Evolutionary conservation across 495 filamentous ascomycete genomes (phyloP).

Genomic region (Neurospora sp.): DNA sequence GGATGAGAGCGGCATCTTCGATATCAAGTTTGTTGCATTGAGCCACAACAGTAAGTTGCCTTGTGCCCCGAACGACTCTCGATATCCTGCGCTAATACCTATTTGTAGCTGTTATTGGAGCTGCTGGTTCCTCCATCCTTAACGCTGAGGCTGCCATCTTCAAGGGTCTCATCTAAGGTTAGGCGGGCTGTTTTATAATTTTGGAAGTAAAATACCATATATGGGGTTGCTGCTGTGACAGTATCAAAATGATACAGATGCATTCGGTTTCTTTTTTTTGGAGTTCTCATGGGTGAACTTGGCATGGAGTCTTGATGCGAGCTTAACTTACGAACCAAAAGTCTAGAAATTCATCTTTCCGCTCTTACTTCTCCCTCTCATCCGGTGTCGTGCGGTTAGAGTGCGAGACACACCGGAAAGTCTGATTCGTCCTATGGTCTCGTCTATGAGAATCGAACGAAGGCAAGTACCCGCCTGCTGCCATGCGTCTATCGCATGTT

Average conservation of each 20-base stretch:
- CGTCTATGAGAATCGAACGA: background rate
- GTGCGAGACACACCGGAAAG: background rate
- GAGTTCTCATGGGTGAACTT: background rate
- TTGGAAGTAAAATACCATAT: background rate
- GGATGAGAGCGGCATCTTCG: slow-evolving; percentile 66
- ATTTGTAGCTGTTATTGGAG: slow-evolving; percentile 69
- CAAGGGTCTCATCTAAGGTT: slow-evolving; percentile 66
- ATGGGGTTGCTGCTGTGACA: background rate
- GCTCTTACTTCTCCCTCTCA: background rate
- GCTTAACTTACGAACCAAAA: background rate
- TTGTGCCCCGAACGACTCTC: background rate
- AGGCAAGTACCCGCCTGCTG: background rate
- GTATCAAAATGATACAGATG: background rate
- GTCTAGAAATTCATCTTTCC: background rate
- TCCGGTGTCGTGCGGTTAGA: background rate
- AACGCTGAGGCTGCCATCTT: slow-evolving; percentile 90
- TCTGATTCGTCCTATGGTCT: background rate
- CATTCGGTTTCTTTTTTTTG: background rate
- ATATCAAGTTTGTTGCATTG: slow-evolving; percentile 72
- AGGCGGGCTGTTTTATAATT: background rate
- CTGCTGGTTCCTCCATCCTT: slow-evolving; percentile 86
- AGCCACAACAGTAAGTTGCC: slow-evolving; percentile 70
- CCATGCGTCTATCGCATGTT: background rate
- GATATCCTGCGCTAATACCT: slow-evolving; percentile 1
- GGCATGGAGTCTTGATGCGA: background rate